Evolutionary conservation across 345 rosid species (phyloP), one percentile per base, ranked within the genome.

Genomic region (Dimocarpus longan): DNA sequence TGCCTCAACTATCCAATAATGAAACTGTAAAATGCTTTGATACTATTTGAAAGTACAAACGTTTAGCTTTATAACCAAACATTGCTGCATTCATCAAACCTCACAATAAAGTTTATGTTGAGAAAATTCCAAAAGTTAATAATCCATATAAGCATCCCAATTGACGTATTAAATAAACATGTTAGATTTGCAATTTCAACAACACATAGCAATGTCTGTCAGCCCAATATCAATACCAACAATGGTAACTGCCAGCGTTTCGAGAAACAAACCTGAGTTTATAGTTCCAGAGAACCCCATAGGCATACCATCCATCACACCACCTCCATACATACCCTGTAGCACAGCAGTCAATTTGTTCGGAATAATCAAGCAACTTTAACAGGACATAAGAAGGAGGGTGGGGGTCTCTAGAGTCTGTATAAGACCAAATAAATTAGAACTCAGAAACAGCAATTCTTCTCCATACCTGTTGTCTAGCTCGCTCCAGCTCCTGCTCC

Each of bases 401-500:
- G 54, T 21, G 54, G 19, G 18, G 6, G 28, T 19, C 60, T 48
- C 68, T 62, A 5, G 15, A n/a, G 13, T 43, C 42, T 46, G 13
- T 19, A 15, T 13, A 40, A 43, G 26, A 66, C 12, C 69, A 1
- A 10, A 72, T 46, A 39, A 40, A 22, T 21, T 10, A 42, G 74
- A 5, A 72, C 6, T 65, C 28, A 73, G 2, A 63, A 39, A 74
- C 28, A 60, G 57, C 39, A 10, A 50, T 68, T 70, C 68, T 16
- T 81, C 62, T 62, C 37, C 80, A 50, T 72, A 90, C 98, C 90
- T 93, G 97, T 76, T 93, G 97, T 80, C 93, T 91, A 59, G 92
- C 88, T 78, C 86, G 91, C 44, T 88, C 89, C 75, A 93, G 89
- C 86, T 94, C 97, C 83, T 92, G 97, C 85, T 96, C 98, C 86